phyloP scores from a whole-genome alignment of 2,329 filamentous ascomycete genomes.

The Colletotrichum tropicicola region DNA sequence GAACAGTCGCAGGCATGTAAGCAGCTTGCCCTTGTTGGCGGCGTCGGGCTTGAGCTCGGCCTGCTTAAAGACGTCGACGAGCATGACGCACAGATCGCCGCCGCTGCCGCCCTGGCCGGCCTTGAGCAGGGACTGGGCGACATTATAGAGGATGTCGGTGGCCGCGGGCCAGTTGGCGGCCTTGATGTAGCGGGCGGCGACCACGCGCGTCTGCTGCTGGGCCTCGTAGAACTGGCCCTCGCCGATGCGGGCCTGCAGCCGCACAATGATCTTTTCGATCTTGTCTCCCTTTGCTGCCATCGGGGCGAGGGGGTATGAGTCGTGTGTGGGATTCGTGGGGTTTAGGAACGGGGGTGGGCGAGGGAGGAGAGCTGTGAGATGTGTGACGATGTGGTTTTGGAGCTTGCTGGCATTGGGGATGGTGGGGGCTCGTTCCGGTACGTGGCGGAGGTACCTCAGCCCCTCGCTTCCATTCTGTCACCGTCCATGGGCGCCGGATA shows the following conservation, averaged over 20 bases:
- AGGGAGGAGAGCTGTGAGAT: not conserved
- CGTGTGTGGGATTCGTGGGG: not conserved
- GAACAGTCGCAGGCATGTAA: slow-evolving; percentile 84
- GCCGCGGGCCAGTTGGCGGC: slow-evolving; percentile 84
- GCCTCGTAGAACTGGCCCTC: slow-evolving; percentile 98
- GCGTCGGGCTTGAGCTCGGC: slow-evolving; percentile 81
- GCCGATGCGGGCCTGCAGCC: slow-evolving; percentile 85
- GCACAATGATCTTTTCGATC: slow-evolving; percentile 66
- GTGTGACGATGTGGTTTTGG: slow-evolving; percentile 4
- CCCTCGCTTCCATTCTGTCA: slow-evolving; percentile 10
- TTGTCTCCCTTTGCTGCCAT: slow-evolving; percentile 45
- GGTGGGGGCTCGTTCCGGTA: not conserved
- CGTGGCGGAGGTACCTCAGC: not conserved
- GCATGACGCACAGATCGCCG: slow-evolving; percentile 86
- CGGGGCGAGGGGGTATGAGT: not conserved
- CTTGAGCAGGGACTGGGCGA: slow-evolving; percentile 85
- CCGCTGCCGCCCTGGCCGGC: slow-evolving; percentile 95
- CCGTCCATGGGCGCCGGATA: not conserved
- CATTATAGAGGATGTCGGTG: slow-evolving; percentile 85
- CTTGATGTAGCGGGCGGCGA: slow-evolving; percentile 94
- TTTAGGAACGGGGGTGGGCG: not conserved
- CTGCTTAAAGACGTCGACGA: slow-evolving; percentile 92
- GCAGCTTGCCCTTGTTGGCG: slow-evolving; percentile 76
- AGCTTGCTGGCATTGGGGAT: not conserved
- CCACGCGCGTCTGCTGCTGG: slow-evolving; percentile 96